These are phyloP conservation scores for Pyrus betulifolia DNA, from an alignment of 306 rosid genomes.

Conservation along the genomic window DNA sequence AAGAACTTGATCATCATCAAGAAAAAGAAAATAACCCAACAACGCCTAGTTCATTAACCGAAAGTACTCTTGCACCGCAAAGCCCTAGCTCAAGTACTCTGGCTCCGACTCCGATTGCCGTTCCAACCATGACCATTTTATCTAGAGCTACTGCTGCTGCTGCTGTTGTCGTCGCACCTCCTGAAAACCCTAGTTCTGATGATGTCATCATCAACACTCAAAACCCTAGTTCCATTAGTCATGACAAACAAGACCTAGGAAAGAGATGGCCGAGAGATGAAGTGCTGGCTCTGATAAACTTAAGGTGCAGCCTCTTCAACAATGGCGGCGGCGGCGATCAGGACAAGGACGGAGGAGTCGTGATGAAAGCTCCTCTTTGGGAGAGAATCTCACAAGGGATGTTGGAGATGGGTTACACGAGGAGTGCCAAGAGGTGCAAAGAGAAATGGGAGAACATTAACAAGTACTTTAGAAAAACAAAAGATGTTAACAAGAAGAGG, in stretches of 20 bases:
- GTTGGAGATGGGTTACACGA: slow-evolving; percentile 63
- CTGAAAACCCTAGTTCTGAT: slow-evolving; percentile 5
- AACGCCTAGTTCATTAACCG: slow-evolving; percentile 3
- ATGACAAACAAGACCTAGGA: slow-evolving; percentile 42
- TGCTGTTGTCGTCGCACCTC: background rate
- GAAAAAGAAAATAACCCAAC: background rate
- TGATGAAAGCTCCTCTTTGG: slow-evolving; percentile 64
- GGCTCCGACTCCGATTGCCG: background rate
- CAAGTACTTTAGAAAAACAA: slow-evolving; percentile 84
- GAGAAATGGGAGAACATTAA: slow-evolving; percentile 96
- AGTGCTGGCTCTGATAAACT: slow-evolving; percentile 69
- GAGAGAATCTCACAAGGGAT: slow-evolving; percentile 89
- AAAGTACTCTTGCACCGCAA: slow-evolving; percentile 8
- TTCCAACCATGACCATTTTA: slow-evolving; percentile 14
- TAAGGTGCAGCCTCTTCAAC: slow-evolving; percentile 42
- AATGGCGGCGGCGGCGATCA: slow-evolving; percentile 1
- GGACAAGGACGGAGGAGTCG: slow-evolving; percentile 19
- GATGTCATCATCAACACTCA: slow-evolving; percentile 6
- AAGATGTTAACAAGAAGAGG: slow-evolving; percentile 63
- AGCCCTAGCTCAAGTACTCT: slow-evolving; percentile 40
- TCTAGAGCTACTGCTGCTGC: background rate
- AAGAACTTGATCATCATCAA: background rate
- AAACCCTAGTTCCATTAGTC: slow-evolving; percentile 5
- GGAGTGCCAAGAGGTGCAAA: slow-evolving; percentile 85
- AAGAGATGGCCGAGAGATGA: slow-evolving; percentile 93